Percentiles rank a stretch among this genome's conserved stretches.
Evolutionary conservation across 2,329 filamentous ascomycete genomes (phyloP).

Genomic region (Trichoderma sp.): DNA sequence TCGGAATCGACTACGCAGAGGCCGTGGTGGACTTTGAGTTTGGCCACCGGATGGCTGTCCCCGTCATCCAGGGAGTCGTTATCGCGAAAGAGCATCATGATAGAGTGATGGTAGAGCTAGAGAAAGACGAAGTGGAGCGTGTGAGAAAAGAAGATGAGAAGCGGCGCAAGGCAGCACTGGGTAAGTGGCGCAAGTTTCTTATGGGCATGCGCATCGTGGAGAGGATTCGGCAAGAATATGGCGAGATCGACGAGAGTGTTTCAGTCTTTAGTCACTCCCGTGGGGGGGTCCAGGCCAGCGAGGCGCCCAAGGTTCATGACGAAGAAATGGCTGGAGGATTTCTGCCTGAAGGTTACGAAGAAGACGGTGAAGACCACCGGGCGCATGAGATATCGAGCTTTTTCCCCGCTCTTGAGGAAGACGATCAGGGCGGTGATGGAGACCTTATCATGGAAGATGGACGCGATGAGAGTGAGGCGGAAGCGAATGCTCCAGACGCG

Average conservation of each 20-base stretch:
- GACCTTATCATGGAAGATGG: slow-evolving; percentile 37
- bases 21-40: slow-evolving; percentile 97
- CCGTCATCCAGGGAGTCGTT: slow-evolving; percentile 86
- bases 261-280: slow-evolving; percentile 55
- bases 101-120: slow-evolving; percentile 73
- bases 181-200: slow-evolving; percentile 81
- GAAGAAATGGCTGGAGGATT: slow-evolving; percentile 62
- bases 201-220: slow-evolving; percentile 82
- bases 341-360: slow-evolving; percentile 55
- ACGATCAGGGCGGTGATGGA: slow-evolving; percentile 36
- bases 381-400: slow-evolving; percentile 43
- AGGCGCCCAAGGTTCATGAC: slow-evolving; percentile 33
- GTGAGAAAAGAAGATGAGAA: slow-evolving; percentile 81
- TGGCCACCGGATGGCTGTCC: slow-evolving; percentile 88
- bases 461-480: background rate
- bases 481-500: background rate
- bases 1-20: slow-evolving; percentile 87
- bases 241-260: slow-evolving; percentile 53
- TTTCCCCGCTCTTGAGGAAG: slow-evolving; percentile 48
- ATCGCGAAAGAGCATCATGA: slow-evolving; percentile 78
- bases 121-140: slow-evolving; percentile 72
- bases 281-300: slow-evolving; percentile 18
- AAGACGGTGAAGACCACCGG: slow-evolving; percentile 35
- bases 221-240: slow-evolving; percentile 74
- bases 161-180: slow-evolving; percentile 68